Evolutionary conservation across 1,139 yeast species (phyloP).

Genomic region (Kodamaea arcana): DNA sequence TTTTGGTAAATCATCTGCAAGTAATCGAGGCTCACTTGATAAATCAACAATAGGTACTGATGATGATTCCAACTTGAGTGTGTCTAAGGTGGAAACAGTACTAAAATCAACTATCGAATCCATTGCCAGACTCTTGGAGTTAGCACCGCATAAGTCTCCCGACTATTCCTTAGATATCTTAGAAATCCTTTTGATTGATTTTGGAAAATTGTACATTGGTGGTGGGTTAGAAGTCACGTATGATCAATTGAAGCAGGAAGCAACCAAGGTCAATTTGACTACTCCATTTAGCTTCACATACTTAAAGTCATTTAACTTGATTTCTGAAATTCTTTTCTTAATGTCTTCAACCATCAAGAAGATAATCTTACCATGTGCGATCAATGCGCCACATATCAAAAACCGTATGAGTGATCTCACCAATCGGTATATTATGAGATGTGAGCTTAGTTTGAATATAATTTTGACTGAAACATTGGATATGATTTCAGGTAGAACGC

Average conservation of each 20-base stretch:
- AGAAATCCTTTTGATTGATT: slow-evolving; percentile 62
- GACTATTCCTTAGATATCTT: slow-evolving; percentile 64
- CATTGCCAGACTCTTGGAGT: slow-evolving; percentile 71
- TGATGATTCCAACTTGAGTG: slow-evolving; percentile 31
- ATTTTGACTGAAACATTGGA: slow-evolving; percentile 59
- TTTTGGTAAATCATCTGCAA: too few species aligned
- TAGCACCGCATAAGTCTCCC: slow-evolving; percentile 61
- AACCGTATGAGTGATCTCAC: slow-evolving; percentile 60
- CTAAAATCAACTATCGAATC: slow-evolving; percentile 76
- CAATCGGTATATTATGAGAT: slow-evolving; percentile 61
- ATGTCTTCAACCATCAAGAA: slow-evolving; percentile 70
- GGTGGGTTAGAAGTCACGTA: slow-evolving; percentile 72
- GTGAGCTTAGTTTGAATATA: slow-evolving; percentile 66
- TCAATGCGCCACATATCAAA: slow-evolving; percentile 57
- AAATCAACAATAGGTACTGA: slow-evolving; percentile 20
- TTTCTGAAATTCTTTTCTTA: slow-evolving; percentile 61
- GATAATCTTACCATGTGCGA: slow-evolving; percentile 68
- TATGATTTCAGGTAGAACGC: slow-evolving; percentile 45
- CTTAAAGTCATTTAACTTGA: slow-evolving; percentile 49
- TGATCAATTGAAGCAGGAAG: slow-evolving; percentile 33
- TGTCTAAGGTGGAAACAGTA: slow-evolving; percentile 56
- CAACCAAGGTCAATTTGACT: slow-evolving; percentile 20
- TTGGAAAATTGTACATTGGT: slow-evolving; percentile 73
- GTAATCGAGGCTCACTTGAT: slow-evolving; percentile 22
- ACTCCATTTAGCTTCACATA: slow-evolving; percentile 39